Percentiles rank a stretch among this genome's conserved stretches.
Conservation (phyloP, 805 yeast genomes). For the Saccharomycopsis guyanensis region DNA sequence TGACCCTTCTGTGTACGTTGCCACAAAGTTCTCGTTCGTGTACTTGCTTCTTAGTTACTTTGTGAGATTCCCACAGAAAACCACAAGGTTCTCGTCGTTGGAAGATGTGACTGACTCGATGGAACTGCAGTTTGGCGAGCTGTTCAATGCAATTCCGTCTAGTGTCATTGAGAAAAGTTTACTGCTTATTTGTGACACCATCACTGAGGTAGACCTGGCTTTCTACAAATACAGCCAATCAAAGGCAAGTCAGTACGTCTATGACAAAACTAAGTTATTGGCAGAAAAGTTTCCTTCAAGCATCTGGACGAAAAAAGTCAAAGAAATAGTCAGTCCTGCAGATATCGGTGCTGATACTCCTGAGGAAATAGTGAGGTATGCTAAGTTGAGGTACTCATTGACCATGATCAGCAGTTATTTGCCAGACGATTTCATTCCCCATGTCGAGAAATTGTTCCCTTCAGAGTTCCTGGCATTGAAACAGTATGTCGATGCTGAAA, state of each 20-base stretch:
- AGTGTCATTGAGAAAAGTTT: neutral
- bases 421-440: neutral
- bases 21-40: conserved; percentile 9
- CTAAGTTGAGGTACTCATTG: conserved; percentile 12
- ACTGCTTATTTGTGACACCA: conserved; percentile 8
- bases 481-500: conserved; percentile 1
- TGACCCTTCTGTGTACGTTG: conserved; percentile 14
- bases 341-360: conserved; percentile 7
- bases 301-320: conserved; percentile 9
- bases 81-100: conserved; percentile 8
- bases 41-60: conserved; percentile 12
- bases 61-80: neutral
- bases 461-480: neutral
- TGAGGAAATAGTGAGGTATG: conserved; percentile 1
- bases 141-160: conserved; percentile 6
- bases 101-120: conserved; percentile 20
- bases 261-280: conserved; percentile 4
- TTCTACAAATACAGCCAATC: conserved; percentile 9
- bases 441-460: neutral
- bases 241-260: conserved; percentile 2
- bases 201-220: conserved; percentile 8
- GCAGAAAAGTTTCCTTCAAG: conserved; percentile 13
- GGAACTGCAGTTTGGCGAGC: conserved; percentile 1
- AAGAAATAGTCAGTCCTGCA: conserved; percentile 14
- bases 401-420: conserved; percentile 12